Base-by-base conservation (phyloP, 352 stramenopile species). In the Phytophthora nicotianae region DNA sequence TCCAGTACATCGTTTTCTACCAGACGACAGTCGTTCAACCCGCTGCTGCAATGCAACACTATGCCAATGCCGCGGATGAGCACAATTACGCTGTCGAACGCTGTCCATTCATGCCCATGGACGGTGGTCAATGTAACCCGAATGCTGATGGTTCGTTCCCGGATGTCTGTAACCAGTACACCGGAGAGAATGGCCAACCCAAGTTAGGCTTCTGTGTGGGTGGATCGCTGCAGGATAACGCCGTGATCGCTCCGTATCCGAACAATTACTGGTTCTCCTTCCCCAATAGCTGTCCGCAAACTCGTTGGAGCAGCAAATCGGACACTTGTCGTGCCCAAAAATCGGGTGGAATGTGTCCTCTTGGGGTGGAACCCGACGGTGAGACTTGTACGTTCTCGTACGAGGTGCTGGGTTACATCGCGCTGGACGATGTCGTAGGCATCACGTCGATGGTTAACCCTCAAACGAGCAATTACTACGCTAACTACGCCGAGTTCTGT, bases 251-350 rank as follows among this genome's bases (percentile, higher is more conserved):
- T 10, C 86, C 83, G 40, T 94, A 96, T 72, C 80, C 74, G 14
- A 68, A 86, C 72, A 90, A 85, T 53, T 86, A 83, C 63, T 93
- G 84, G 86, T 92, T 86, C 64, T 95, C 86, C 13, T 93, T 88
- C 71, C 84, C 84, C 1, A 92, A 91, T 59, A 88, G 64, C 21
- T 94, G 82, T 43, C 79, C 76, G 10, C 60, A 70, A 41, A 52
- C 62, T 38, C 53, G 58, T 16, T 90, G 72, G 76, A 47, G n/a
- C 9, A 47, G 60, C 32, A 92, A 89, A 66, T 86, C 72, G 0
- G 57, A 52, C 3, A 50, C 47, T 9, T 89, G 73, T 58, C 75
- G 80, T n/a, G 45, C 26, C 1, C 40, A 75, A n/a, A 74, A 80
- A 48, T 29, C 66, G 0, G 75, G 75, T 37, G 81, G 81, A 1